These are phyloP conservation scores for Fonsecaea pugnacius DNA, from an alignment of 2,329 filamentous ascomycete species.

Conservation along the genomic window DNA sequence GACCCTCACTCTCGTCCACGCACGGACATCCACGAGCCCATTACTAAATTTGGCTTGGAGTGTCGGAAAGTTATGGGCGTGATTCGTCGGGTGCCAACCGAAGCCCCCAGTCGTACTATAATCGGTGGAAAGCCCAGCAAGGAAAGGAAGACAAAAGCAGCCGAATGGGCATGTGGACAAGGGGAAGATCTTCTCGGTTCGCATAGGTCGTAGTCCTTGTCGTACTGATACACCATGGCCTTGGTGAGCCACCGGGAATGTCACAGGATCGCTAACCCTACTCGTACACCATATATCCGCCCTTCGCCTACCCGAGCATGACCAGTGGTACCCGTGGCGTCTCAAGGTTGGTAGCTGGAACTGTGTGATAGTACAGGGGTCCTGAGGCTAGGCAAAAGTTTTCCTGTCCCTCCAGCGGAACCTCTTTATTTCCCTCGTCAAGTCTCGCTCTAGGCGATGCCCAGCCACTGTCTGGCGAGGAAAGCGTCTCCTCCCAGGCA, in stretches of 20 bases:
- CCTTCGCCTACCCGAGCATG: not conserved
- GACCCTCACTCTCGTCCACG: not conserved
- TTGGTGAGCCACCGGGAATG: not conserved
- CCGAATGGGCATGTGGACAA: not conserved
- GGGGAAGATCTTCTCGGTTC: not conserved
- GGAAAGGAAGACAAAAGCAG: not conserved
- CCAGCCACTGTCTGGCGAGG: not conserved
- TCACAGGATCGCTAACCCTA: not conserved
- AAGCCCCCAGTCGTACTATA: not conserved
- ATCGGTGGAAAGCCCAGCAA: not conserved
- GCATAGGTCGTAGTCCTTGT: not conserved
- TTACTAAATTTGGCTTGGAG: not conserved
- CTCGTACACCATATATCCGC: not conserved
- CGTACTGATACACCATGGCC: not conserved
- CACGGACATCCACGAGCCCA: not conserved
- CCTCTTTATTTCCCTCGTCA: not conserved
- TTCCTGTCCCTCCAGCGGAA: not conserved
- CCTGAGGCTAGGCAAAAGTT: constrained; percentile 1
- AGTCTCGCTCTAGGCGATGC: not conserved
- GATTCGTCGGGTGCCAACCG: constrained; percentile 1
- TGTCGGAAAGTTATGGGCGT: not conserved
- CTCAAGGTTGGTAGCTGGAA: not conserved
- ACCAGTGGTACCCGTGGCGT: not conserved
- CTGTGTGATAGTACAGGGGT: not conserved
- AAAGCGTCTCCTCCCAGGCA: not conserved